Evolutionary conservation across 768 basidiomycete species (phyloP).

Genomic region (Lactifluus hygrophoroides): DNA sequence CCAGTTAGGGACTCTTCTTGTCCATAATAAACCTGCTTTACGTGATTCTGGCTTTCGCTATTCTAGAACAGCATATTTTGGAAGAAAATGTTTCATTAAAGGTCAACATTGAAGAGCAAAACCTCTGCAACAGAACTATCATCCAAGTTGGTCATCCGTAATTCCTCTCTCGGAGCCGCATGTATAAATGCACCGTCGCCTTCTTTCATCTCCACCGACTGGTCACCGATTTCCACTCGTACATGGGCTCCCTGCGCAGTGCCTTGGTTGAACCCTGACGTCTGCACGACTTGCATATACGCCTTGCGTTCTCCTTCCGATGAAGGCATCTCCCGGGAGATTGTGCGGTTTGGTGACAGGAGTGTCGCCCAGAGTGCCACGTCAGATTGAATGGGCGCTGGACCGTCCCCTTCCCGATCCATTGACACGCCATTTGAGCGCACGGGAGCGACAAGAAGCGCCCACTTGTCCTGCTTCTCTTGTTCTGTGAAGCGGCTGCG

Average conservation of each 20-base stretch:
- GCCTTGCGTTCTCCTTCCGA: slow-evolving; percentile 39
- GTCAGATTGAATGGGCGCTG: slow-evolving; percentile 69
- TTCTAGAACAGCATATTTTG: background rate
- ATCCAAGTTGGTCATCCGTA: slow-evolving; percentile 55
- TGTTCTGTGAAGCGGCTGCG: slow-evolving; percentile 51
- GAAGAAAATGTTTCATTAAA: background rate
- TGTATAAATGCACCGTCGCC: slow-evolving; percentile 82
- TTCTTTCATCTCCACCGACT: slow-evolving; percentile 55
- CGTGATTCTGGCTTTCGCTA: background rate
- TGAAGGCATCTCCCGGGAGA: slow-evolving; percentile 42
- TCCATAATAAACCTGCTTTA: too few relatives aligned
- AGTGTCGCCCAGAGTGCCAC: slow-evolving; percentile 70
- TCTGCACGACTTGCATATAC: slow-evolving; percentile 84
- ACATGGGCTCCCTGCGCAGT: slow-evolving; percentile 50
- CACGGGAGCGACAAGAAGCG: slow-evolving; percentile 63
- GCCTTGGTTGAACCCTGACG: slow-evolving; percentile 65
- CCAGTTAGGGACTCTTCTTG: background rate
- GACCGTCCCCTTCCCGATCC: slow-evolving; percentile 61
- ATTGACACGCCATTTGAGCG: slow-evolving; percentile 43
- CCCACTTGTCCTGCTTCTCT: slow-evolving; percentile 35
- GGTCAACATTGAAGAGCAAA: slow-evolving; percentile 69
- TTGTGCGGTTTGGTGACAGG: slow-evolving; percentile 44
- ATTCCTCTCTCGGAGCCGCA: slow-evolving; percentile 36
- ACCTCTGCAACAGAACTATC: slow-evolving; percentile 62
- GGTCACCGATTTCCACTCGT: slow-evolving; percentile 37